Base-by-base conservation (phyloP, 345 rosid genomes). In the Hibiscus tridactylites region DNA sequence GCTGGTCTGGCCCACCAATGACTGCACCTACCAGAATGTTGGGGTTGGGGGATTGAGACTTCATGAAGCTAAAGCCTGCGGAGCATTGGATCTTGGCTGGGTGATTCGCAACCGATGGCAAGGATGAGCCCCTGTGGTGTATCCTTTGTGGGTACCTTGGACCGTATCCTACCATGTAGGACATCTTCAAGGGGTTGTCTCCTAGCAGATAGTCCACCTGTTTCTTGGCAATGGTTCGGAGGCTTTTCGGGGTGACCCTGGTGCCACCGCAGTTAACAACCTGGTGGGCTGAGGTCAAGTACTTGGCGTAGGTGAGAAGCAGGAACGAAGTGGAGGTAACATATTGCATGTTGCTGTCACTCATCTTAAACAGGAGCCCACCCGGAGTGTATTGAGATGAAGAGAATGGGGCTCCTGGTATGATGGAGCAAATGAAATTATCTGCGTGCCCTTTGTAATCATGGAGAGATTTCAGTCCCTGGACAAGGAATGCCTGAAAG, bases 91-190 rank as follows among this genome's bases (percentile, higher is more conserved):
- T 87, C 79, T 75, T 83, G 33, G 83, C 74, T 13, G 98, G 96
- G 68, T 96, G 99, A 9, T 76, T 61, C 15, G 81, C 82, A 9
- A 91, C 77, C 17, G 91, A 88, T 63, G 99, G 99, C 61, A 88
- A 68, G 0, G 99, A 96, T 16, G 98, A 88, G 19, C 97, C 99
- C 79, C 99, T 84, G 84, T 96, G 99, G 84, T 96, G 99, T 61
- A 96, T 78, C 77, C 93, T 83, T 70, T 76, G 88, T 17, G 99
- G 97, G 79, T 82, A 96, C 75, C 84, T 78, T 1, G 79, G 82
- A 61, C 99, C 98, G 70, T 90, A 96, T 12, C 96, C 99, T 50
- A 96, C 98, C 98, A 96, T 96, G 77, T 92, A 96, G 15, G 98
- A 96, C 90, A 91, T 88, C 73, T 82, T 83, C 67, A 83, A 80